Conservation (phyloP, 306 rosid genomes). For the Cicer bijugum region DNA sequence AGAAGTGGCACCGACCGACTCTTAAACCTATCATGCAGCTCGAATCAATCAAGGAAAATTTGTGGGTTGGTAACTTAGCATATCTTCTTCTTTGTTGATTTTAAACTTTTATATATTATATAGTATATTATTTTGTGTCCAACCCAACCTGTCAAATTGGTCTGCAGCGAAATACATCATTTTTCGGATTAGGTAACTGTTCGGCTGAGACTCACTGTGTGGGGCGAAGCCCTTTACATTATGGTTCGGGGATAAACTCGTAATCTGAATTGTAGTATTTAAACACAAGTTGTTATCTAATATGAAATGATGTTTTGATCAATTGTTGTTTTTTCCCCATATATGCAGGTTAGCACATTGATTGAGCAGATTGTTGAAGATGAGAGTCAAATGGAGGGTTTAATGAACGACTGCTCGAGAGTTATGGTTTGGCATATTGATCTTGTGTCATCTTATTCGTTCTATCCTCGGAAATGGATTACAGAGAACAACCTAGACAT, state of each 20-base stretch:
- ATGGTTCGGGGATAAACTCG: no score
- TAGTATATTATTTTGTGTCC: neutral
- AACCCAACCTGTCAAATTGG: constrained; percentile 12
- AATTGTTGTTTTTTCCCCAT: constrained; percentile 28
- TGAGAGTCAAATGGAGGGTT: constrained; percentile 93
- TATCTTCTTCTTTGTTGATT: constrained; percentile 11
- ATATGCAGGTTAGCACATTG: constrained; percentile 74
- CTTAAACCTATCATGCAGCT: constrained; percentile 74
- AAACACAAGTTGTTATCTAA: no score
- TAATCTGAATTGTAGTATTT: no score
- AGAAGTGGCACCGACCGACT: constrained; percentile 76
- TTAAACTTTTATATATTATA: constrained; percentile 21
- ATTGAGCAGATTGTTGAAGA: constrained; percentile 84
- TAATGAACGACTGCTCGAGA: constrained; percentile 65
- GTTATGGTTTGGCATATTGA: constrained; percentile 79
- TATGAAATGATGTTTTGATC: constrained; percentile 28
- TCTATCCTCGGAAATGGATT: constrained; percentile 71
- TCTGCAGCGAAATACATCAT: constrained; percentile 1
- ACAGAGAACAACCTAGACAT: constrained; percentile 62
- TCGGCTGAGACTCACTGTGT: no score
- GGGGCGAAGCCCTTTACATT: no score
- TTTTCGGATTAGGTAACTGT: constrained; percentile 3
- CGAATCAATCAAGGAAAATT: constrained; percentile 60
- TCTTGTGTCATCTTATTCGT: constrained; percentile 53
- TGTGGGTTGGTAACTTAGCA: constrained; percentile 62